Conservation (phyloP, 495 filamentous ascomycete species). For the Hypomontagnella submonticulosa region DNA sequence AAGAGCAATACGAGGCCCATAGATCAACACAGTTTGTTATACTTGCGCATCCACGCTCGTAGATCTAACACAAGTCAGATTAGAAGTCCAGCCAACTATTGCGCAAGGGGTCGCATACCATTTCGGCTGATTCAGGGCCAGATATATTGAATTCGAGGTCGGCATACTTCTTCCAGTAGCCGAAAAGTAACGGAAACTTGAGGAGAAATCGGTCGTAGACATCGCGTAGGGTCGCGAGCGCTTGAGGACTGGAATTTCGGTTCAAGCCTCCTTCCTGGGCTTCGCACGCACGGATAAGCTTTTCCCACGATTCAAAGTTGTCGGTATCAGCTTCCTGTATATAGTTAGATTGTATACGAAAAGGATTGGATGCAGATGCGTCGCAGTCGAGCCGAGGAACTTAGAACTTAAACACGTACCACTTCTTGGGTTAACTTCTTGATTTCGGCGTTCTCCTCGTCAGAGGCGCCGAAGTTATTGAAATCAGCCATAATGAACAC, state of each 20-base stretch:
- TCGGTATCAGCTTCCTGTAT: constrained; percentile 78
- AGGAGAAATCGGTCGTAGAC: constrained; percentile 92
- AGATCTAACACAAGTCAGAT: constrained; percentile 68
- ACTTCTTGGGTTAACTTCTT: constrained; percentile 80
- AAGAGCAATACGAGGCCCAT: constrained; percentile 96
- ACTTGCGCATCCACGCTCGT: constrained; percentile 93
- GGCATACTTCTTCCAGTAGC: constrained; percentile 99
- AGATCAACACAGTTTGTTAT: constrained; percentile 93
- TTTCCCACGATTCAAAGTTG: constrained; percentile 95
- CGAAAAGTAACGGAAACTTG: constrained; percentile 95
- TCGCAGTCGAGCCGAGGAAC: neutral
- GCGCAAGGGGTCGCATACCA: constrained; percentile 67
- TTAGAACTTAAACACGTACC: constrained; percentile 62
- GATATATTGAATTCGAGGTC: constrained; percentile 97
- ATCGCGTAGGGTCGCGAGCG: constrained; percentile 84
- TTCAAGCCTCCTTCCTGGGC: constrained; percentile 92
- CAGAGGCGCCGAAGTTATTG: constrained; percentile 74
- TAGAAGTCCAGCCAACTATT: neutral
- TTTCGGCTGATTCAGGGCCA: constrained; percentile 96
- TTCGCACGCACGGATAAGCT: constrained; percentile 84
- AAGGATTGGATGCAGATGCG: constrained; percentile 7
- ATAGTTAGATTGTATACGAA: constrained; percentile 22
- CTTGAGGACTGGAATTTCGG: constrained; percentile 94
- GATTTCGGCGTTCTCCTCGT: constrained; percentile 88
- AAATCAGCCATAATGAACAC: constrained; percentile 56